Conservation (phyloP, 176 grass and related monocot genomes). For the Eragrostis curvula region DNA sequence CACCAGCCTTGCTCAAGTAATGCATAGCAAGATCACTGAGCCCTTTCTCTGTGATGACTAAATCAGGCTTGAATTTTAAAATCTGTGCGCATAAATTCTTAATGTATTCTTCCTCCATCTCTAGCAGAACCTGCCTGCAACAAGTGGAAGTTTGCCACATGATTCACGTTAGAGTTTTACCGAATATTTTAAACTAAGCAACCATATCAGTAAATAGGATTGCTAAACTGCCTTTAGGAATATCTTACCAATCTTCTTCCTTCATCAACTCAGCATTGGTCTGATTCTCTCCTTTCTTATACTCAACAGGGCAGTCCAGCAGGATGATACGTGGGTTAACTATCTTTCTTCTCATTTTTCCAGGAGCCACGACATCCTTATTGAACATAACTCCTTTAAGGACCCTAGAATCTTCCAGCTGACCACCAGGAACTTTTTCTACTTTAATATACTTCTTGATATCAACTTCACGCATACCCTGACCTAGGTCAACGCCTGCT, state of each 20-base stretch:
- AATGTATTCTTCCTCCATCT: constrained; percentile 97
- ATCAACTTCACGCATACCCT: constrained; percentile 94
- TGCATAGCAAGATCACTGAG: constrained; percentile 92
- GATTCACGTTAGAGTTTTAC: background rate
- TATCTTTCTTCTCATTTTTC: constrained; percentile 97
- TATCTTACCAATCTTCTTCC: constrained; percentile 92
- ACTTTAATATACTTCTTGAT: constrained; percentile 99
- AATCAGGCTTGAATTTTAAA: constrained; percentile 94
- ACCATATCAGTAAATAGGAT: background rate
- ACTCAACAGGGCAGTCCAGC: constrained; percentile 89
- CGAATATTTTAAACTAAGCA: background rate
- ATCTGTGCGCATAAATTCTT: constrained; percentile 80
- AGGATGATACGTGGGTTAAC: constrained; percentile 97
- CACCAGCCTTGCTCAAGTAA: constrained; percentile 94
- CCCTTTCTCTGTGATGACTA: constrained; percentile 94
- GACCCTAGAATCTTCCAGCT: constrained; percentile 88
- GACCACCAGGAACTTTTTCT: constrained; percentile 91
- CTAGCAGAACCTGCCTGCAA: constrained; percentile 87
- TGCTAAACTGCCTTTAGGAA: constrained; percentile 4
- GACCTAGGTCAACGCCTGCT: constrained; percentile 90
- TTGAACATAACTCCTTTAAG: constrained; percentile 98
- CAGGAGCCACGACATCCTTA: constrained; percentile 96
- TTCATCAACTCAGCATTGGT: constrained; percentile 95
- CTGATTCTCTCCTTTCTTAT: constrained; percentile 99
- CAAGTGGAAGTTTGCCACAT: background rate